Evolutionary conservation across 2,329 filamentous ascomycete species (phyloP).

Genomic region (Pseudopithomyces chartarum): DNA sequence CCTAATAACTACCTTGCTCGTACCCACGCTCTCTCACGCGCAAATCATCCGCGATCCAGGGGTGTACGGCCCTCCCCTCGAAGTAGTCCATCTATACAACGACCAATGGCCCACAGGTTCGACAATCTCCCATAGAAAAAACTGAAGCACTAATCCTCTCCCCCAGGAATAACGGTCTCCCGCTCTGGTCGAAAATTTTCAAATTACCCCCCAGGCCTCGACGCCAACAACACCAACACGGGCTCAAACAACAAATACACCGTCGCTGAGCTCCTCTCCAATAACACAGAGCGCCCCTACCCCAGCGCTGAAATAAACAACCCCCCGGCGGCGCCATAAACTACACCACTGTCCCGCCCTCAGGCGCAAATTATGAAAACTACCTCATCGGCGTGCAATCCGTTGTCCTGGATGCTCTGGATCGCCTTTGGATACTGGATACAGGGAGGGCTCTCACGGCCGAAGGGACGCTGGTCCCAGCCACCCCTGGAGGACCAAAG

Average conservation of each 20-base stretch:
- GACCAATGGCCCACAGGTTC: conserved; percentile 55
- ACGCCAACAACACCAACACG: conserved; percentile 53
- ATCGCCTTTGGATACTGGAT: conserved; percentile 60
- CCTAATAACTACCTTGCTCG: background rate
- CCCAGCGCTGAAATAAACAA: conserved; percentile 49
- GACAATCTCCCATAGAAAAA: background rate
- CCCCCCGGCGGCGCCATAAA: conserved; percentile 58
- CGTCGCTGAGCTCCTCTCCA: conserved; percentile 53
- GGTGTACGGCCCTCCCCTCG: conserved; percentile 50
- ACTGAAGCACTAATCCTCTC: background rate
- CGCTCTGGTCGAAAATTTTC: conserved; percentile 57
- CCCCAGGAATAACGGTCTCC: conserved; percentile 56
- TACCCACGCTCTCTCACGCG: conserved; percentile 14
- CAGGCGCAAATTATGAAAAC: conserved; percentile 53
- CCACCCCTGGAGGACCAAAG: conserved; percentile 57
- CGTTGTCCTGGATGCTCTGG: conserved; percentile 56
- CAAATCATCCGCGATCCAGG: conserved; percentile 42
- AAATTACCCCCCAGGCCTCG: conserved; percentile 57
- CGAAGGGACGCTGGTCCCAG: conserved; percentile 51
- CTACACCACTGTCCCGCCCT: conserved; percentile 53
- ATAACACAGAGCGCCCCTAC: conserved; percentile 54
- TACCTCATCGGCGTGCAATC: conserved; percentile 59
- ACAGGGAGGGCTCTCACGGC: conserved; percentile 53
- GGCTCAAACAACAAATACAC: conserved; percentile 52
- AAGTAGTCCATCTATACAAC: conserved; percentile 57